These are phyloP conservation scores for Juncus effusus DNA, from an alignment of 176 grass and related monocot genomes.

Conservation along the genomic window DNA sequence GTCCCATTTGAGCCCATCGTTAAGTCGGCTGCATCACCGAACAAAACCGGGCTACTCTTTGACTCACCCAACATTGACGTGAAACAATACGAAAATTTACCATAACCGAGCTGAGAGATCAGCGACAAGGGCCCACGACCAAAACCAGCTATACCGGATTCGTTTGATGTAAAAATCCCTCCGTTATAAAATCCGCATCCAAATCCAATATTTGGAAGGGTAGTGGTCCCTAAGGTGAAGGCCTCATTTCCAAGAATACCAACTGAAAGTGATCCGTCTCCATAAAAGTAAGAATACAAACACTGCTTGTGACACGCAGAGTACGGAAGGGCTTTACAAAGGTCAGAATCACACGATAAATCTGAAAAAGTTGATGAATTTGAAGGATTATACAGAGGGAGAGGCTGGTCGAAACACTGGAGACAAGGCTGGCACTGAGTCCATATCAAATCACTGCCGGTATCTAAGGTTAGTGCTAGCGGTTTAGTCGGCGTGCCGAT, in stretches of 20 bases:
- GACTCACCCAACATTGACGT: slow-evolving; percentile 28
- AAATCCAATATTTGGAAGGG: slow-evolving; percentile 31
- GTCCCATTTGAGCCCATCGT: neutral
- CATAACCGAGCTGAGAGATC: slow-evolving; percentile 51
- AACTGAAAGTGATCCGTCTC: slow-evolving; percentile 25
- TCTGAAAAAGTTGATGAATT: slow-evolving; percentile 19
- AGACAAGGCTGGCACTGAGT: slow-evolving; percentile 67
- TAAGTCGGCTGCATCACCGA: slow-evolving; percentile 41
- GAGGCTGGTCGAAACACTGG: slow-evolving; percentile 37
- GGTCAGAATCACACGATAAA: slow-evolving; percentile 29
- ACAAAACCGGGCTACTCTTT: slow-evolving; percentile 44
- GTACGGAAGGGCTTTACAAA: slow-evolving; percentile 18
- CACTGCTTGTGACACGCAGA: slow-evolving; percentile 27
- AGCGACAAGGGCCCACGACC: slow-evolving; percentile 49
- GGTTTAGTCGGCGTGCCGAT: slow-evolving; percentile 48
- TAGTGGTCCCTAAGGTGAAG: slow-evolving; percentile 30
- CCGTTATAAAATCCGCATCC: slow-evolving; percentile 40
- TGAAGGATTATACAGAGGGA: slow-evolving; percentile 15
- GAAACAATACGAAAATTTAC: slow-evolving; percentile 63
- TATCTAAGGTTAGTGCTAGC: slow-evolving; percentile 46
- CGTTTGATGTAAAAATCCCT: slow-evolving; percentile 16
- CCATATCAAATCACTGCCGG: slow-evolving; percentile 75
- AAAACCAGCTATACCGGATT: slow-evolving; percentile 56
- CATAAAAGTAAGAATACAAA: slow-evolving; percentile 35
- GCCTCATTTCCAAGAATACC: slow-evolving; percentile 44